Evolutionary conservation across 768 basidiomycete species (phyloP), one percentile per base, ranked within the genome.

Genomic region (Symmetrospora coprosmae): DNA sequence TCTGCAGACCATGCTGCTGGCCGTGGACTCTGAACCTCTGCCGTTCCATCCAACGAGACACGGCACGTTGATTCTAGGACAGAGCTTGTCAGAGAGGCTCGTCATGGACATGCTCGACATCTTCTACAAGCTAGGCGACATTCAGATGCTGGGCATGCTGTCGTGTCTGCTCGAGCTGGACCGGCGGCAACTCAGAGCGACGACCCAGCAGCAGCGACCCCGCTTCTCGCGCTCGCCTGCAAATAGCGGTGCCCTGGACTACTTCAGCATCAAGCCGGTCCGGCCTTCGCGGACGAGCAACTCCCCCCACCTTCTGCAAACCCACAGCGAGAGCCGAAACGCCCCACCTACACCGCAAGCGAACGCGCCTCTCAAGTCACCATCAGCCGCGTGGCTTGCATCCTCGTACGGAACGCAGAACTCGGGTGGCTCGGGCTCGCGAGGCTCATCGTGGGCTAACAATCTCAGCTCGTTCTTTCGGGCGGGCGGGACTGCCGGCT

Each of bases 201-300:
- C 55, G 4, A 13, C 28, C 31, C 55, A 39, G 11, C 31, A 45
- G 25, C 17, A 33, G 16, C 31, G 28, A 11, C 39, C 28, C 3
- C 19, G 30, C 21, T 58, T 58, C 16, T 47, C 55, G 4, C 23
- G 55, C 4, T 58, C 55, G 27, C 55, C 55, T 16, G 55, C 5
- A 4, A 7, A 45, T 7, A 16, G 21, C 6, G 30, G 25, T 13
- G 40, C 25, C 3, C 17, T 47, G 17, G 55, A 58, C 37, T 58
- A 58, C 23, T 58, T 58, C 43, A 58, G 55, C 40, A n/a, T 58
- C 3, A 58, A 58, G 40, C 55, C n/a, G n/a, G n/a, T n/a, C n/a
- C n/a, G n/a, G n/a, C n/a, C 55, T 4, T 11, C 43, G 16, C 19
- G 55, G 16, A 19, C 51, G 14, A 4, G 25, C 27, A 31, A n/a